phyloP scores from a whole-genome alignment of 306 rosid genomes.

The Comarum palustre region DNA sequence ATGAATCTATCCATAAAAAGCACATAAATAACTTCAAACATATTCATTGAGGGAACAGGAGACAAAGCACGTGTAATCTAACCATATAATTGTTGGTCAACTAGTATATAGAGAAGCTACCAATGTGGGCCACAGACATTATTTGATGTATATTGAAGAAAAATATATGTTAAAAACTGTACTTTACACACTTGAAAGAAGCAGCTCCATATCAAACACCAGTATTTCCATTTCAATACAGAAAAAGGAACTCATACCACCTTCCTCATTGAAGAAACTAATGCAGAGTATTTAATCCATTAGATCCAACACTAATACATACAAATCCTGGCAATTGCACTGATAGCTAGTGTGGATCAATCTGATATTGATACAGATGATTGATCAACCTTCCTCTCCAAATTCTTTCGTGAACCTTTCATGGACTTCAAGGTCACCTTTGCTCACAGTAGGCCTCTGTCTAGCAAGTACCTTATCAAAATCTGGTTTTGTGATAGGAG shows the following conservation, averaged over 20 bases:
- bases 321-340: constrained; percentile 39
- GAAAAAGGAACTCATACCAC: constrained; percentile 30
- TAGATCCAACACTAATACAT: constrained; percentile 38
- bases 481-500: constrained; percentile 78
- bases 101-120: not conserved
- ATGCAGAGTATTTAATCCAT: constrained; percentile 32
- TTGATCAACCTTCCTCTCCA: constrained; percentile 91
- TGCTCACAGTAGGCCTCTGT: constrained; percentile 97
- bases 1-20: not conserved
- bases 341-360: constrained; percentile 34
- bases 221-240: constrained; percentile 40
- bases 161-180: constrained; percentile 26
- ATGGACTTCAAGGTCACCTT: constrained; percentile 75
- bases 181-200: constrained; percentile 49
- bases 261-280: constrained; percentile 38
- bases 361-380: constrained; percentile 34
- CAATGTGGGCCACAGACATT: constrained; percentile 16
- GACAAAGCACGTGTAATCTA: not conserved
- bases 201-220: constrained; percentile 30
- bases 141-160: constrained; percentile 19
- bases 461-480: constrained; percentile 97
- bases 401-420: constrained; percentile 97
- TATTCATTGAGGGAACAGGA: not conserved
- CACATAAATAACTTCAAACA: not conserved
- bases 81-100: not conserved